A percentile compares a stretch with the other conserved stretches of the same genome.
phyloP scores from a whole-genome alignment of 2,329 filamentous ascomycete species.

The Diaporthe citri region DNA sequence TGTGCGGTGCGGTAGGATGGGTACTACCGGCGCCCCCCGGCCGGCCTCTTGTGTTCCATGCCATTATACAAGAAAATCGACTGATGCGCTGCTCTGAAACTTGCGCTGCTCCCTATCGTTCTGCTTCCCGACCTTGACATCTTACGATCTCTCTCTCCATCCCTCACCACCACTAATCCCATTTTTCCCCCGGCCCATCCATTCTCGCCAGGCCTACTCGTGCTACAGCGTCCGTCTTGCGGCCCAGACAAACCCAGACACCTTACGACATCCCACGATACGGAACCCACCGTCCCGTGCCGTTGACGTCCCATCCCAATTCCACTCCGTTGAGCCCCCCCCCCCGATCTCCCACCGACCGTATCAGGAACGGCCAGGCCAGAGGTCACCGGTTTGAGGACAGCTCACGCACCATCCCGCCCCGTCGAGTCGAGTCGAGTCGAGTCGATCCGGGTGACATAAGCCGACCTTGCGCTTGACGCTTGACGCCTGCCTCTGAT shows the following conservation, averaged over 20 bases:
- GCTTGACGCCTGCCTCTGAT: neutral
- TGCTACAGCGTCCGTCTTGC: conserved; percentile 22
- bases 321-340: neutral
- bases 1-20: neutral
- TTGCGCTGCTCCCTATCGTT: conserved; percentile 1
- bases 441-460: neutral
- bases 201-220: conserved; percentile 29
- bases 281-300: conserved; percentile 26
- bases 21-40: conserved; percentile 28
- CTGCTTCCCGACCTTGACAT: conserved; percentile 22
- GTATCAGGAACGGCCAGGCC: conserved; percentile 30
- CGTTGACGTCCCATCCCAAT: conserved; percentile 6
- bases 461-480: conserved; percentile 3
- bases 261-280: conserved; percentile 19
- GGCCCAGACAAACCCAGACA: conserved; percentile 14
- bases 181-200: conserved; percentile 13
- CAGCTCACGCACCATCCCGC: neutral
- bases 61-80: conserved; percentile 26
- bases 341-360: conserved; percentile 1
- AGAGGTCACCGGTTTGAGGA: conserved; percentile 11
- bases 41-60: conserved; percentile 22
- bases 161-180: conserved; percentile 27
- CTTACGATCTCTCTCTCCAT: conserved; percentile 27
- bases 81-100: conserved; percentile 29
- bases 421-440: conserved; percentile 1